Percentiles rank a stretch among this genome's conserved stretches.
These are phyloP conservation scores for Cytospora leucostoma DNA, from an alignment of 2,329 filamentous ascomycete species.

Conservation along the genomic window DNA sequence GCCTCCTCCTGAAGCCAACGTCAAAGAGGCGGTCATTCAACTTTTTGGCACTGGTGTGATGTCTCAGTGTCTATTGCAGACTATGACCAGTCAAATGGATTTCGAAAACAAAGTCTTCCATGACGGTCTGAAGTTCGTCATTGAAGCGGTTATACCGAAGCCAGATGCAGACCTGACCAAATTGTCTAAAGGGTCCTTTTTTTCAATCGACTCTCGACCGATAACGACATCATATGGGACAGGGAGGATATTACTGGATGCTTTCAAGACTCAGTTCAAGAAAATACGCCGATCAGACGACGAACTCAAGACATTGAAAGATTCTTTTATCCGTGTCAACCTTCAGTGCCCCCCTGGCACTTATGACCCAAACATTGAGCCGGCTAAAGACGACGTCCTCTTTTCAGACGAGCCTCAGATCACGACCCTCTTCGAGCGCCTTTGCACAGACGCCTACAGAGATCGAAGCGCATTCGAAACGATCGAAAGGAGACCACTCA, in stretches of 20 bases:
- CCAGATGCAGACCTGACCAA: conserved; percentile 46
- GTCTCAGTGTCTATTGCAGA: conserved; percentile 53
- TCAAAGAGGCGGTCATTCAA: conserved; percentile 63
- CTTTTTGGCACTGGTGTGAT: conserved; percentile 60
- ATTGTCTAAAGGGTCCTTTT: conserved; percentile 56
- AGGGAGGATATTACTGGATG: conserved; percentile 58
- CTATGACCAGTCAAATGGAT: conserved; percentile 16
- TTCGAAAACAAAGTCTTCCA: background rate
- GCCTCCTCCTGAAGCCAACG: conserved; percentile 50
- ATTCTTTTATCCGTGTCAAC: conserved; percentile 64
- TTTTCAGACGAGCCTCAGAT: conserved; percentile 58
- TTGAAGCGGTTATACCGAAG: conserved; percentile 62
- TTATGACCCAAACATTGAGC: conserved; percentile 74
- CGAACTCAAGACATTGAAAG: conserved; percentile 39
- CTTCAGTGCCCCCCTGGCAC: conserved; percentile 61
- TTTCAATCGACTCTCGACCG: conserved; percentile 70
- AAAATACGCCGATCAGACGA: conserved; percentile 32
- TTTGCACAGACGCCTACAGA: conserved; percentile 47
- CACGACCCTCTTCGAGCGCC: conserved; percentile 47
- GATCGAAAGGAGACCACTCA: conserved; percentile 17
- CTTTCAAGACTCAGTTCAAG: conserved; percentile 55
- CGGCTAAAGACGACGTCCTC: conserved; percentile 70
- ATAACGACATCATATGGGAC: conserved; percentile 57
- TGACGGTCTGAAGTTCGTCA: conserved; percentile 40
- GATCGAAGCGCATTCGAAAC: conserved; percentile 5